Evolutionary conservation across 768 basidiomycete species (phyloP).

Genomic region (Suillus subalutaceus): DNA sequence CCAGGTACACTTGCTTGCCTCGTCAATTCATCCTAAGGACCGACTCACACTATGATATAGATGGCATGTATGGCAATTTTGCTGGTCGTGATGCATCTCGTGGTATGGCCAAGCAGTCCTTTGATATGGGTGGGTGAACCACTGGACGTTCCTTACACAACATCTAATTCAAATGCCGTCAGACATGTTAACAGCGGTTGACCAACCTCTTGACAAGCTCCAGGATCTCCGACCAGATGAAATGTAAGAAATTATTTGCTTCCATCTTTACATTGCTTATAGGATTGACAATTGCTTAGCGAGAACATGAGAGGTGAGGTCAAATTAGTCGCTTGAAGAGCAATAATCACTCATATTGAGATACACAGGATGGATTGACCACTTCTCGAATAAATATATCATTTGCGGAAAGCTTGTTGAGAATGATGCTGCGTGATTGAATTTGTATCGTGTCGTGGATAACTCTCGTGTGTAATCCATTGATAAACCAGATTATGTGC

Average conservation of each 20-base stretch:
- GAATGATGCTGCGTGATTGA: slow-evolving; percentile 53
- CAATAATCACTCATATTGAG: slow-evolving; percentile 9
- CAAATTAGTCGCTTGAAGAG: background rate
- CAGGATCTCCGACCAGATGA: slow-evolving; percentile 78
- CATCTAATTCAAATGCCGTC: slow-evolving; percentile 7
- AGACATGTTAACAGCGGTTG: slow-evolving; percentile 92
- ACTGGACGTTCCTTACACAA: slow-evolving; percentile 1
- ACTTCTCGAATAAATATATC: slow-evolving; percentile 92
- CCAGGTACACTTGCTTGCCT: slow-evolving; percentile 62
- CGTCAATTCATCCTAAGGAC: slow-evolving; percentile 2
- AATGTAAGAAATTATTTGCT: slow-evolving; percentile 56
- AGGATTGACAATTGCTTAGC: slow-evolving; percentile 41
- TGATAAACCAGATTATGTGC: background rate
- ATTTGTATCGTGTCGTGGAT: background rate
- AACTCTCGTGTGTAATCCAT: background rate
- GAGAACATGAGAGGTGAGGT: slow-evolving; percentile 86
- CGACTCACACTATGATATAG: slow-evolving; percentile 41
- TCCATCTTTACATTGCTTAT: background rate
- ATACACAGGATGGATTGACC: slow-evolving; percentile 85
- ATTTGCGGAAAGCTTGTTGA: slow-evolving; percentile 88
- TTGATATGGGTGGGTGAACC: slow-evolving; percentile 73
- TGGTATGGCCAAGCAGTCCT: slow-evolving; percentile 98
- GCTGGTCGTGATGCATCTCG: slow-evolving; percentile 95
- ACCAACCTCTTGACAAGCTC: slow-evolving; percentile 84
- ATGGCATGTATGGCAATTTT: slow-evolving; percentile 97